Percentiles rank a stretch among this genome's conserved stretches.
Conservation (phyloP, 2,329 filamentous ascomycete genomes). For the Pleoardoris graminearum region DNA sequence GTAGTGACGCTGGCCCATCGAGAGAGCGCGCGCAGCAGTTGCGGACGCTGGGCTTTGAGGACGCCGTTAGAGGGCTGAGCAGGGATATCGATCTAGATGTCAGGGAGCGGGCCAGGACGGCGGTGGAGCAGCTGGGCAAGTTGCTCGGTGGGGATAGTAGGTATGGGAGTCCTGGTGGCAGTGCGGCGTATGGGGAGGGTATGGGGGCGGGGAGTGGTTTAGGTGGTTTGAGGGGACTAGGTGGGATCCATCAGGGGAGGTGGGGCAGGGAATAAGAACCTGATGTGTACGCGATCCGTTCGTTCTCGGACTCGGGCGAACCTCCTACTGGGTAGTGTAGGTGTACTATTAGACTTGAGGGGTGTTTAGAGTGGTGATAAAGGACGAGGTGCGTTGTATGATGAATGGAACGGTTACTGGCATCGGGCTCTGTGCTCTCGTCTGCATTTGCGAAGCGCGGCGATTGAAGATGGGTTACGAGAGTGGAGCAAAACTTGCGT, state of each 20-base stretch:
- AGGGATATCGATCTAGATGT: conserved; percentile 79
- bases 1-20: conserved; percentile 66
- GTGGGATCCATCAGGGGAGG: conserved; percentile 7
- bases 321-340: too few relatives aligned
- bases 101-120: conserved; percentile 79
- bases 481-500: too few relatives aligned
- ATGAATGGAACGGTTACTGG: too few relatives aligned
- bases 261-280: conserved; percentile 9
- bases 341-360: too few relatives aligned
- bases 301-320: too few relatives aligned
- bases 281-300: too few relatives aligned
- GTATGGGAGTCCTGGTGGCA: neutral
- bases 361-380: too few relatives aligned
- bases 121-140: conserved; percentile 62
- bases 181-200: conserved; percentile 1
- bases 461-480: too few relatives aligned
- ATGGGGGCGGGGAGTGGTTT: conserved; percentile 7
- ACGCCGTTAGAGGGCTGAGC: conserved; percentile 63
- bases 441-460: too few relatives aligned
- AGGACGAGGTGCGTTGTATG: too few relatives aligned
- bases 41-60: conserved; percentile 70
- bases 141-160: conserved; percentile 21
- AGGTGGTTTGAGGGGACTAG: conserved; percentile 10
- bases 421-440: too few relatives aligned
- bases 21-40: conserved; percentile 70